Evolutionary conservation across 495 filamentous ascomycete species (phyloP), one percentile per base, ranked within the genome.

Genomic region (Astrocystis sublimbata): DNA sequence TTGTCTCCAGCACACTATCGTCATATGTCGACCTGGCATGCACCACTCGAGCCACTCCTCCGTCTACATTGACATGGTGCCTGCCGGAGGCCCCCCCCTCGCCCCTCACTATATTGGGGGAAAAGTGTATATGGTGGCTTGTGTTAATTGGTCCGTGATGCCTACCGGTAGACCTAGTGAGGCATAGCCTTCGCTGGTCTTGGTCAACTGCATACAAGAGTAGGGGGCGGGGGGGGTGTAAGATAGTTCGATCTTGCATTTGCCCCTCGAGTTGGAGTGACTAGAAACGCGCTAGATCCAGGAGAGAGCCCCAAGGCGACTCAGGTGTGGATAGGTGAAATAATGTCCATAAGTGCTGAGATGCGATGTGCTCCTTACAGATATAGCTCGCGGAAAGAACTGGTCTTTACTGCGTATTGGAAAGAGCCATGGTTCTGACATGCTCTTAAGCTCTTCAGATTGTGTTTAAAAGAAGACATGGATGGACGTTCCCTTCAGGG

Each of bases 1-100:
- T 57, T 10, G 54, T 21, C 40, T 40, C 49, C 35, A 40, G 51
- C 21, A 35, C 21, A 42, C 23, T 15, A 57, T 57, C 54, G 54
- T 57, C 54, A 57, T 57, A 45, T 45, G 40, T 33, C 26, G 28
- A 30, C 35, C 42, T 46, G 6, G 33, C 33, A 6, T 36, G 6
- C 33, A 36, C 13, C 33, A 36, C 6, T 13, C 33, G 6, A 6
- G 33, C 13, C 6, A n/a, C 24, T 30, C 24, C 46, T n/a, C 38
- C 31, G 9, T 53, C 35, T 35, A 23, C 15, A 28, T 56, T 24
- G 52, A 36, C 36, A 56, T 13, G 30, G 33, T 23, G 35, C 36
- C 38, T 28, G 54, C 38, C 30, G 30, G 49, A 28, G 17, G 54
- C 38, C 38, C 7, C 8, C 8, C 12, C n/a, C 40, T 42, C 15